Conservation (phyloP, 176 grass and related monocot genomes). For the Tillandsia fasciculata region DNA sequence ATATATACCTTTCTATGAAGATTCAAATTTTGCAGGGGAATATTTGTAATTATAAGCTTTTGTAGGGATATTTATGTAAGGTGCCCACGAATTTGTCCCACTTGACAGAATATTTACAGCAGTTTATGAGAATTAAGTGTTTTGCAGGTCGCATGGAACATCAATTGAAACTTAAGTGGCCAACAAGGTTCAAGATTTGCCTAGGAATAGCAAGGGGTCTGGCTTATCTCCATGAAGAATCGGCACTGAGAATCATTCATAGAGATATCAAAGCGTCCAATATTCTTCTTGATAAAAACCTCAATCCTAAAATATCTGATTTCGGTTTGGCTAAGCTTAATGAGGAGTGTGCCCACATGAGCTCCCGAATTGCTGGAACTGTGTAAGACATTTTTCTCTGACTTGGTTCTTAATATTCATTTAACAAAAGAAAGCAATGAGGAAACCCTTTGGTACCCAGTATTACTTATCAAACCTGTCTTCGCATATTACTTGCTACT, state of each 20-base stretch:
- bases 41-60: too few relatives aligned
- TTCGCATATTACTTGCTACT: conserved; percentile 3
- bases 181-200: conserved; percentile 55
- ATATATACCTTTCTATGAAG: too few relatives aligned
- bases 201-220: conserved; percentile 66
- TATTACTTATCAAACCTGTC: too few relatives aligned
- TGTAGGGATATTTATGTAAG: too few relatives aligned
- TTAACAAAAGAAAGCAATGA: not conserved
- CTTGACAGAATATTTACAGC: not conserved
- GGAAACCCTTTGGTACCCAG: not conserved
- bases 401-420: not conserved
- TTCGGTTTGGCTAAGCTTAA: conserved; percentile 83
- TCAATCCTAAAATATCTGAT: conserved; percentile 89
- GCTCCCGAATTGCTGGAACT: conserved; percentile 76
- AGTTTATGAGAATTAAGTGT: conserved; percentile 1
- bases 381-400: conserved; percentile 50
- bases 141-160: conserved; percentile 37
- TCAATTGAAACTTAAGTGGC: conserved; percentile 58
- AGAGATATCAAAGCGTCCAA: conserved; percentile 89
- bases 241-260: conserved; percentile 73
- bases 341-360: conserved; percentile 60
- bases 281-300: conserved; percentile 72
- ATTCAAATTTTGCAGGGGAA: too few relatives aligned
- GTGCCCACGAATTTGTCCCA: too few relatives aligned
- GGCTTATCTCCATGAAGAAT: conserved; percentile 81